Base-by-base conservation (phyloP, 352 stramenopile species). In the Phytophthora pseudosyringae region DNA sequence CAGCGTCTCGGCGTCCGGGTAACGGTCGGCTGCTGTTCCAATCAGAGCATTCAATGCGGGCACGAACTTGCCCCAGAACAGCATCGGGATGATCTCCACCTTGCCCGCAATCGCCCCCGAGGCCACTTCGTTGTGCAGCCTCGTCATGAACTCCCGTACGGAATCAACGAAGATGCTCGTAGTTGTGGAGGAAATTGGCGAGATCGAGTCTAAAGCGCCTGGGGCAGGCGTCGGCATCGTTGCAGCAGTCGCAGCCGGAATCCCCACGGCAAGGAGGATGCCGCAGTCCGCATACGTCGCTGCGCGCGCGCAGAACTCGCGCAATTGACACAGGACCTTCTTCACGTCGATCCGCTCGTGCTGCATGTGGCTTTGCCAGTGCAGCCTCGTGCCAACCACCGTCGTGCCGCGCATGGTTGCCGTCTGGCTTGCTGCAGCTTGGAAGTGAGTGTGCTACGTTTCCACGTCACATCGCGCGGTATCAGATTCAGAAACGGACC, bases 41-140 rank as follows among this genome's bases (percentile, higher is more conserved):
- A 98, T 64, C 12, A 98, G 78, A 31, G 93, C 92, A 75, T 98
- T 98, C 15, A 99, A 75, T 13, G 94, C 95, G 11, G 94, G 91
- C 33, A 97, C 82, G 59, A 98, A 99, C 59, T 88, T 83, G 18
- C 92, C 93, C 96, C 96, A 99, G 35, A 96, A 91, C 46, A 88
- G 86, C 26, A 99, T 88, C 13, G 91, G 83, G 15, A 98, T 61
- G 38, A 98, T 69, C 48, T 80, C 54, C 26, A 94, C 60, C 13
- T 67, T 67, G 10, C 47, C 21, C 0, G 12, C 35, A 35, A 55
- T 36, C 21, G 54, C 46, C 10, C 62, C 64, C 1, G 38, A 49
- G 12, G 39, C n/a, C 16, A 53, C 67, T 29, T 73, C 59, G 7
- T 40, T 47, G 35, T 80, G 64, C 25, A 88, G 54, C 18, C 53